Conservation (phyloP, 805 yeast species). For the Barnettozyma pratensis region DNA sequence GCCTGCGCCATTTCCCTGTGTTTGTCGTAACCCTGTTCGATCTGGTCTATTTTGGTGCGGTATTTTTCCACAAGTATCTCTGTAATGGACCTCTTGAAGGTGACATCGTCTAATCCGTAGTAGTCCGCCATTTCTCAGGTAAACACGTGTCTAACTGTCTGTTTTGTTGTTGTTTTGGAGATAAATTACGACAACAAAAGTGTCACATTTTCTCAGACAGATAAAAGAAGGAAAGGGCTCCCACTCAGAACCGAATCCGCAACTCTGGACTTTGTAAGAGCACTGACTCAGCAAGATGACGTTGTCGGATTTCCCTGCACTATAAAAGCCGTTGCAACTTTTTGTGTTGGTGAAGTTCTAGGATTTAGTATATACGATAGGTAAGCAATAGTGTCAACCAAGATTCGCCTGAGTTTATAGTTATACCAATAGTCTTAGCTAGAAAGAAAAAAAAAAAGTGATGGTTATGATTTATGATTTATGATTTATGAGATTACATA, state of each 20-base stretch:
- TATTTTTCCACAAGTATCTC: slow-evolving; percentile 14
- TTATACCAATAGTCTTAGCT: too few relatives aligned
- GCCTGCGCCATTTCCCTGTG: slow-evolving; percentile 2
- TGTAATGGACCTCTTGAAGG: slow-evolving; percentile 11
- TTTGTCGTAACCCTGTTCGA: slow-evolving; percentile 5
- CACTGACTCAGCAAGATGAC: too few relatives aligned
- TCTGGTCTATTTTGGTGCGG: slow-evolving; percentile 10
- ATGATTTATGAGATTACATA: too few relatives aligned
- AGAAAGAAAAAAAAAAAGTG: too few relatives aligned
- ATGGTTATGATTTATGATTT: too few relatives aligned
- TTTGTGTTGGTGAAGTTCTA: background rate
- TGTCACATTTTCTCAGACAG: background rate
- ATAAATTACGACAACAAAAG: background rate
- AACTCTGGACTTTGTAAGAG: background rate
- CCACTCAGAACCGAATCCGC: background rate
- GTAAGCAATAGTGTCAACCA: too few relatives aligned
- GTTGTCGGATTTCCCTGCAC: background rate
- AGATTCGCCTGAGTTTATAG: too few relatives aligned
- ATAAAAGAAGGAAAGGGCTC: background rate
- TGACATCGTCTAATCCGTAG: slow-evolving; percentile 10
- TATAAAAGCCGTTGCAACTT: background rate
- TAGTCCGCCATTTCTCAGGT: slow-evolving; percentile 9
- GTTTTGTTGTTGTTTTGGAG: background rate
- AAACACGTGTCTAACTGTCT: too few relatives aligned
- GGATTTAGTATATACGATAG: too few relatives aligned